Base-by-base conservation (phyloP, 139 green algal genomes). In the Haematococcus lacustris region DNA sequence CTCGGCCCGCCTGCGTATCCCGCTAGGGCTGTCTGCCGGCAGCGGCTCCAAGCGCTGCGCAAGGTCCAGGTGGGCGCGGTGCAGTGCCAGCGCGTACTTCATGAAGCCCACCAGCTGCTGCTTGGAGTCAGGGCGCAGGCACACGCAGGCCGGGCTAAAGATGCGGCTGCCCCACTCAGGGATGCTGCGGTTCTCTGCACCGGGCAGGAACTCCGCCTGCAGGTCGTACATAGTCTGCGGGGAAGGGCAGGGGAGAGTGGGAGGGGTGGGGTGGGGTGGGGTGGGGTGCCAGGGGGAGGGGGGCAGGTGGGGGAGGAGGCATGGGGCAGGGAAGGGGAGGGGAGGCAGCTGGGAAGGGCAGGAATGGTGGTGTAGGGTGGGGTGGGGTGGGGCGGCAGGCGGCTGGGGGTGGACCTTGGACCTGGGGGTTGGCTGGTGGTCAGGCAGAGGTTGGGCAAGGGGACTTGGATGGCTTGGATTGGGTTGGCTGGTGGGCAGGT, bases 111-210 rank as follows among this genome's bases (percentile, higher is more conserved):
- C 70, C 32, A 81, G 51, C 5, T 76, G 70, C 13, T 61, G 50
- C 1, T 9, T 3, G 3, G 17, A 23, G 3, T 71, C 37, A 0
- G 90, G 90, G 30, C 74, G 60, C 57, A 93, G 80, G 69, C 86
- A 82, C 28, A 94, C 68, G 71, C 87, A 92, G 65, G 82, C 41
- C n/a, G 82, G 77, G 0, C 81, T 90, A 77, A 96, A 93, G 68
- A 93, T 94, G 39, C 77, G 67, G 2, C 63, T 62, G 38, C 89
- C 90, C 90, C 90, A 96, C 7, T 91, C 82, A 0, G 90, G 90
- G 3, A 91, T 83, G 30, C 3, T 53, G 41, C 90, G 87, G 61
- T 76, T 60, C 61, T 37, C 47, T 0, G 60, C 35, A 38, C 77
- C 78, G 33, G 68, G 68, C 38, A 81, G 59, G 70, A 73, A 80